Base-by-base conservation (phyloP, 2,329 filamentous ascomycete genomes). In the Epichloe aotearoae region DNA sequence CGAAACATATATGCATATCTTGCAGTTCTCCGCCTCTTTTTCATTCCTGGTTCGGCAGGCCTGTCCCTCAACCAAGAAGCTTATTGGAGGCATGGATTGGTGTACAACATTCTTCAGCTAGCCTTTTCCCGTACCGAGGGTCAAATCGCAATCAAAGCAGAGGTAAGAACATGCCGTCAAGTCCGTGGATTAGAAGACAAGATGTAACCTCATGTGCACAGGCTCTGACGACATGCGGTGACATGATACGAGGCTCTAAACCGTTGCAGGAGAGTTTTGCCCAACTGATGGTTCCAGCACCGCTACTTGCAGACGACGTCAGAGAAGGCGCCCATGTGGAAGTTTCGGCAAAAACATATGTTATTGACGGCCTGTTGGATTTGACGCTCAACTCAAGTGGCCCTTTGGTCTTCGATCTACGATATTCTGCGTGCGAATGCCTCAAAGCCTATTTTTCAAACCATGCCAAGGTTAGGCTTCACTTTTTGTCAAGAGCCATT, bases 1-100 rank as follows among this genome's bases (percentile, higher is more conserved):
- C 88, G 93, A 63, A 97, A 96, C 61, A 75, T 95, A 11, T 96
- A 93, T 75, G 93, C 91, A 40, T 75, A 96, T 41, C 72, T 97
- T 46, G 87, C 86, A 39, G 83, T 98, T 19, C 75, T 96, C 53
- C 83, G 89, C 58, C 74, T 97, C 52, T 96, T 98, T 63, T 73
- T 98, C 20, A 79, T 85, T 7, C 76, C 79, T 38, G 89, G 91
- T n/a, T 88, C 88, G 34, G 73, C 83, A 47, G 86, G 86, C 42
- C 94, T 89, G 2, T 71, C 79, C 34, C 81, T 86, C 55, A 98
- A 97, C 60, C 93, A 97, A 66, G 74, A 76, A 47, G 82, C 87
- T 6, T 95, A 95, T 59, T 90, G 86, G 76, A 84, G 89, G 55
- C 82, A 88, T 64, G 86, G 86, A 10, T 75, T 95, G 10, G 76